A percentile compares a stretch with the other conserved stretches of the same genome.
These are phyloP conservation scores for Helicostylum pulchrum DNA, from an alignment of 192 early-diverging fungal species.

Conservation along the genomic window DNA sequence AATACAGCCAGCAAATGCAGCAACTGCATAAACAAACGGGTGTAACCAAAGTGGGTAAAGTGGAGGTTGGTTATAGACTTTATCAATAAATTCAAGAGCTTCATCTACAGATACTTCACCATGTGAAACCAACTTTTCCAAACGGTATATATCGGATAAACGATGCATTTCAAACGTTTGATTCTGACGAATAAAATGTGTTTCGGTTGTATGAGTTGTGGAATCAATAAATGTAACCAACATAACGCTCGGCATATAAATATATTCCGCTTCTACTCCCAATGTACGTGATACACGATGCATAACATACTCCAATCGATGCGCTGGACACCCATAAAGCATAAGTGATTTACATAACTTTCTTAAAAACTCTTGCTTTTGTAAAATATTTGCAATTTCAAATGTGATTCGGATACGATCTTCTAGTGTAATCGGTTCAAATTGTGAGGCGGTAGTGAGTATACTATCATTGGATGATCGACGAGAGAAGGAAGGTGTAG, in stretches of 20 bases:
- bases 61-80: conserved; percentile 51
- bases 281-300: conserved; percentile 56
- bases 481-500: conserved; percentile 17
- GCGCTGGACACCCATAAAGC: conserved; percentile 65
- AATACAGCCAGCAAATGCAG: conserved; percentile 56
- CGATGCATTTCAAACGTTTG: conserved; percentile 68
- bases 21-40: conserved; percentile 50
- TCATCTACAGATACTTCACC: conserved; percentile 59
- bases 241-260: conserved; percentile 70
- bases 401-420: conserved; percentile 49
- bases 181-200: conserved; percentile 60
- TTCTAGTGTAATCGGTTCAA: conserved; percentile 41
- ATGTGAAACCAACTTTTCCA: conserved; percentile 63
- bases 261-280: conserved; percentile 61
- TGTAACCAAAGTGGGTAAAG: conserved; percentile 59
- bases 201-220: conserved; percentile 73
- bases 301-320: conserved; percentile 64
- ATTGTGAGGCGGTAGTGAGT: conserved; percentile 34
- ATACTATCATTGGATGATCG: conserved; percentile 29
- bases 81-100: conserved; percentile 59
- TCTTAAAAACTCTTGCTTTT: conserved; percentile 64
- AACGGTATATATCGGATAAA: conserved; percentile 57
- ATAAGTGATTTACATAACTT: conserved; percentile 63
- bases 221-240: conserved; percentile 69
- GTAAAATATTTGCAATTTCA: conserved; percentile 65